phyloP scores from a whole-genome alignment of 202 grass and related monocot genomes.

The Cymbopogon flexuosus region DNA sequence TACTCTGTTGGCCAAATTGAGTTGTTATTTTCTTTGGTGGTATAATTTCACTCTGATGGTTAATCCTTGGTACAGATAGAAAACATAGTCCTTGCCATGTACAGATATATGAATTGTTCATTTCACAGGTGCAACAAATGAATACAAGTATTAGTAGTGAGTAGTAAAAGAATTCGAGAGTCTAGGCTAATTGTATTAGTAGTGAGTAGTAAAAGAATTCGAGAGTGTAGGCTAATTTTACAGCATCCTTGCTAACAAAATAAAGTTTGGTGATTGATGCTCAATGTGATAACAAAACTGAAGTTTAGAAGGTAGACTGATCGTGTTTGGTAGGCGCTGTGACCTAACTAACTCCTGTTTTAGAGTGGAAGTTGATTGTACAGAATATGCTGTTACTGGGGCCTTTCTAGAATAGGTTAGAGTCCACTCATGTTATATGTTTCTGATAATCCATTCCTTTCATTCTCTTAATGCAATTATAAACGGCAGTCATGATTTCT shows the following conservation, averaged over 20 bases:
- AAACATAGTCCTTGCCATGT: not conserved
- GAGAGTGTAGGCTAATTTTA: not conserved
- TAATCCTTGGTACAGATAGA: not conserved
- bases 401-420: not conserved
- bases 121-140: not conserved
- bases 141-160: not conserved
- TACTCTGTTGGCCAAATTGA: not conserved
- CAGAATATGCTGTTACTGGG: not conserved
- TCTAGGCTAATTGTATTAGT: not conserved
- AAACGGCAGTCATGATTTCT: not conserved
- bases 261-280: no score
- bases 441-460: not conserved
- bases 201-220: not conserved
- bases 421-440: not conserved
- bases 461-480: conserved; percentile 1
- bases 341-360: not conserved
- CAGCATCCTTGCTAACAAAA: not conserved
- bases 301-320: not conserved
- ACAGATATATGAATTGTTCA: not conserved
- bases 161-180: not conserved
- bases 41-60: not conserved
- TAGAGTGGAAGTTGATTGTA: not conserved
- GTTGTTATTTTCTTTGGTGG: not conserved
- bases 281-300: not conserved
- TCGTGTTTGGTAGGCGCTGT: not conserved